Evolutionary conservation across 2,329 filamentous ascomycete species (phyloP).

Genomic region (Hypomyces perniciosus): DNA sequence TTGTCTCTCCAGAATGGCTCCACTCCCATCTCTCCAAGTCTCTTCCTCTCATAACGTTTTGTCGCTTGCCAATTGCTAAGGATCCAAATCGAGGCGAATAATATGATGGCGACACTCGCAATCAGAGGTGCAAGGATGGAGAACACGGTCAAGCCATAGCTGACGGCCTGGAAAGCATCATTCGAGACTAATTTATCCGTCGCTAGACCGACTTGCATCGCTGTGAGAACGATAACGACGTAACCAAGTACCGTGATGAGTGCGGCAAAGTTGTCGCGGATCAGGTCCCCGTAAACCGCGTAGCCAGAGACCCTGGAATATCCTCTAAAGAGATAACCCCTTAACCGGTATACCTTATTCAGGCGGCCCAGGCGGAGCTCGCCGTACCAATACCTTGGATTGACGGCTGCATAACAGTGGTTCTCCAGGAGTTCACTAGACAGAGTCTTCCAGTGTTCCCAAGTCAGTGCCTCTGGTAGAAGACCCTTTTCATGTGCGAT

Average conservation of each 20-base stretch:
- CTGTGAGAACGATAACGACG: slow-evolving; percentile 39
- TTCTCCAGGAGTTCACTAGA: slow-evolving; percentile 17
- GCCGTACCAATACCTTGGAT: slow-evolving; percentile 34
- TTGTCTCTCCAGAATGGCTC: too few relatives aligned
- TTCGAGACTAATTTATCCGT: slow-evolving; percentile 28
- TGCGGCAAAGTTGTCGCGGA: slow-evolving; percentile 37
- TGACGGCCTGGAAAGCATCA: slow-evolving; percentile 34
- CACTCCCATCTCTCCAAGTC: too few relatives aligned
- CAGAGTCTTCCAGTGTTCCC: slow-evolving; percentile 31
- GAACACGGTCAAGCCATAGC: slow-evolving; percentile 44
- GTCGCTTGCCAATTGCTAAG: too few relatives aligned
- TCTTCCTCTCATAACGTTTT: too few relatives aligned
- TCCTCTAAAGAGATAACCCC: slow-evolving; percentile 14
- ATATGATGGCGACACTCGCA: too few relatives aligned
- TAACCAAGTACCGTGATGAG: slow-evolving; percentile 36
- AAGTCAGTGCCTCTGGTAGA: slow-evolving; percentile 26
- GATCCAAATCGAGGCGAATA: too few relatives aligned
- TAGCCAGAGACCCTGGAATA: slow-evolving; percentile 18
- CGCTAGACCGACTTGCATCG: slow-evolving; percentile 43
- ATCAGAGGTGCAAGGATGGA: slow-evolving; percentile 36
- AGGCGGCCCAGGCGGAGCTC: slow-evolving; percentile 34
- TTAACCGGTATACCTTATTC: slow-evolving; percentile 36
- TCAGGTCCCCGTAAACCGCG: slow-evolving; percentile 33
- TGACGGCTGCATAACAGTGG: slow-evolving; percentile 21
- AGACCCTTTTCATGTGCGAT: slow-evolving; percentile 30